A percentile compares a stretch with the other conserved stretches of the same genome.
These are phyloP conservation scores for Morella rubra DNA, from an alignment of 306 rosid genomes.

Conservation along the genomic window DNA sequence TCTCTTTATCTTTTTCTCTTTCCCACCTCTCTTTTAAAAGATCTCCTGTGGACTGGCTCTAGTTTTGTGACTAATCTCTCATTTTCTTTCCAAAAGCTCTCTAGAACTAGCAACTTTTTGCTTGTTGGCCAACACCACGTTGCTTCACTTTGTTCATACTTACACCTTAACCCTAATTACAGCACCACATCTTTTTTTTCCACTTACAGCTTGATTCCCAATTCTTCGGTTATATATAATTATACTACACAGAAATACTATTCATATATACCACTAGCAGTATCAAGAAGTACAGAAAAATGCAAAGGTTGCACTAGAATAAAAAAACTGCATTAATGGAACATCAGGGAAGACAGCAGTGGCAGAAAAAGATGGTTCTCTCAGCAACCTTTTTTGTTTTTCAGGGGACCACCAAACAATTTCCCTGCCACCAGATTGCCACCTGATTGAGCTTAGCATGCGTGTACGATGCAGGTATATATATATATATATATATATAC, in stretches of 20 bases:
- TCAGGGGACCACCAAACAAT: not conserved
- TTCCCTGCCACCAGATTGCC: not conserved
- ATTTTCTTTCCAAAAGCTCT: not conserved
- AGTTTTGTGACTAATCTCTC: not conserved
- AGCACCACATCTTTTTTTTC: not conserved
- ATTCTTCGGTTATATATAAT: too few species aligned
- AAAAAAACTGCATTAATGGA: not conserved
- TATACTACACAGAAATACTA: too few species aligned
- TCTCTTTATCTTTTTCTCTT: not conserved
- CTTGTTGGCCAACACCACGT: not conserved
- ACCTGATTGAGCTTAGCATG: not conserved
- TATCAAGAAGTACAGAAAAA: too few species aligned
- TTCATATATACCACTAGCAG: too few species aligned
- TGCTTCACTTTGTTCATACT: not conserved
- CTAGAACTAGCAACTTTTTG: not conserved
- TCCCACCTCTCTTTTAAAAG: not conserved
- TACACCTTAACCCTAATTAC: not conserved
- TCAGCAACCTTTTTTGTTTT: not conserved
- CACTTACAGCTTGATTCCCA: too few species aligned
- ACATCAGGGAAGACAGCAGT: not conserved
- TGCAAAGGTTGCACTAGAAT: too few species aligned
- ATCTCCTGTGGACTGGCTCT: not conserved
- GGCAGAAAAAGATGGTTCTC: constrained; percentile 4
- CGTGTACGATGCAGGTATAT: not conserved
- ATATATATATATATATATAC: too few species aligned